These are phyloP conservation scores for Tagetes erecta DNA, from an alignment of 129 eudicot species.

Conservation along the genomic window DNA sequence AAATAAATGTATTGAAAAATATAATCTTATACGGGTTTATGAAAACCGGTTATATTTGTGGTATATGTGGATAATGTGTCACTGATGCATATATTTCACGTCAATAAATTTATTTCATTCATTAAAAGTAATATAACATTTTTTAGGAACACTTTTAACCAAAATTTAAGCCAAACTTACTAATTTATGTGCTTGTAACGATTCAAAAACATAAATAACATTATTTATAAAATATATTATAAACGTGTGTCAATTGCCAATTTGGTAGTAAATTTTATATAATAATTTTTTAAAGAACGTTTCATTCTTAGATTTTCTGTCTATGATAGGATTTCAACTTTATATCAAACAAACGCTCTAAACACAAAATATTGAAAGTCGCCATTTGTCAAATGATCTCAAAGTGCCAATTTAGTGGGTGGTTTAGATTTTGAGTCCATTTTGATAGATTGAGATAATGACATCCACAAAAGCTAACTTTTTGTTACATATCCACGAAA, in stretches of 20 bases:
- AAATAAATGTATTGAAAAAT: too few species aligned
- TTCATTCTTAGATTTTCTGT: too few species aligned
- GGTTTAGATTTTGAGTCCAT: constrained; percentile 32
- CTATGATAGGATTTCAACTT: too few species aligned
- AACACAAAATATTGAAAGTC: not conserved
- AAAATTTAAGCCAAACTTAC: not conserved
- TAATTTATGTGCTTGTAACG: not conserved
- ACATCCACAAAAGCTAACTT: constrained; percentile 28
- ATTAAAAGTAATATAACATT: not conserved
- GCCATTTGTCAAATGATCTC: not conserved
- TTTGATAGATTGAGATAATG: constrained; percentile 29
- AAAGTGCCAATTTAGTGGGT: constrained; percentile 33
- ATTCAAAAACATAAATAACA: not conserved
- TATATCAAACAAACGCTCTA: too few species aligned
- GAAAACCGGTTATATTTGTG: too few species aligned
- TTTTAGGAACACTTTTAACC: not conserved
- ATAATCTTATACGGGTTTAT: too few species aligned
- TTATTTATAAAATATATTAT: not conserved
- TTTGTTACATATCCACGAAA: not conserved
- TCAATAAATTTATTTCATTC: not conserved
- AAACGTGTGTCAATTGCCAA: not conserved
- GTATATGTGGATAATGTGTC: too few species aligned
- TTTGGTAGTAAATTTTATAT: not conserved
- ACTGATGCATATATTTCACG: too few species aligned
- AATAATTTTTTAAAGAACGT: too few species aligned